Percentiles rank a stretch among this genome's conserved stretches.
phyloP scores from a whole-genome alignment of 495 filamentous ascomycete species.

The Tuber melanosporum region DNA sequence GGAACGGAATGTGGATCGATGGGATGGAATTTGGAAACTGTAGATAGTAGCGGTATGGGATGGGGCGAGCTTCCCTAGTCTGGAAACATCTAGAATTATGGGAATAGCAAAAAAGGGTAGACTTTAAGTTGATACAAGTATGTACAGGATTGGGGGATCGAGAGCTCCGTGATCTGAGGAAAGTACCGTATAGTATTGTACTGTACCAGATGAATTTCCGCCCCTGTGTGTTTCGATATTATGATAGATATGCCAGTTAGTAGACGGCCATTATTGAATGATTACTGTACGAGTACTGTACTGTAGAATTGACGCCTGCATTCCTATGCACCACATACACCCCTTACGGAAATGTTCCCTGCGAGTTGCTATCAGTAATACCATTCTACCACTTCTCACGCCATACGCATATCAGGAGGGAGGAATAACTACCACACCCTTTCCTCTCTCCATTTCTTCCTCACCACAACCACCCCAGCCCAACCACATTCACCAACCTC shows the following conservation, averaged over 20 bases:
- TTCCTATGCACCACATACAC: background rate
- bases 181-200: background rate
- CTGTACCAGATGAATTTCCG: background rate
- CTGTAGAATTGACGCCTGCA: background rate
- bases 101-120: background rate
- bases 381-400: background rate
- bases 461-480: background rate
- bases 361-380: background rate
- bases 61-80: background rate
- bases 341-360: background rate
- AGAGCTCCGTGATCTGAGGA: background rate
- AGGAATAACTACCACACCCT: background rate
- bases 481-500: background rate
- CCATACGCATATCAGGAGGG: background rate
- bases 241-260: background rate
- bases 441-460: background rate
- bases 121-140: background rate
- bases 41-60: no score
- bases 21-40: background rate
- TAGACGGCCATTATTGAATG: background rate
- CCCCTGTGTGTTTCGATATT: background rate
- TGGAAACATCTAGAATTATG: background rate
- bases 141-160: background rate
- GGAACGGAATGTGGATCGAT: background rate
- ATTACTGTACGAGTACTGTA: background rate